Conservation (phyloP, 75 land plant genomes). For the Chamaecyparis obtusa region DNA sequence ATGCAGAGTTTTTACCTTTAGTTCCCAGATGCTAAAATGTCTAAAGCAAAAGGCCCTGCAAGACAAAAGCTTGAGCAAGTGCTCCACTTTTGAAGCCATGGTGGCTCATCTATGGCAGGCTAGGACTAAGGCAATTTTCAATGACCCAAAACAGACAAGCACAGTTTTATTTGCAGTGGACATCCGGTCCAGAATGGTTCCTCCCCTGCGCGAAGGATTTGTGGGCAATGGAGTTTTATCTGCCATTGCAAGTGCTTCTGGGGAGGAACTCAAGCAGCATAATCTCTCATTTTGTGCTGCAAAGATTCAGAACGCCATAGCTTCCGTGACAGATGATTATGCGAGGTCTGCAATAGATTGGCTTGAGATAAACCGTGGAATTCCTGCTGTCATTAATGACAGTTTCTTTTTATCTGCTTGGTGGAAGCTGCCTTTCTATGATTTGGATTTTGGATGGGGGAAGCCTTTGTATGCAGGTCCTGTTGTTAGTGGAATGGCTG, state of each 20-base stretch:
- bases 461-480: conserved; percentile 64
- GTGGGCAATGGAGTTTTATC: conserved; percentile 49
- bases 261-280: conserved; percentile 20
- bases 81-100: conserved; percentile 58
- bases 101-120: conserved; percentile 52
- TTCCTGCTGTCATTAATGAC: conserved; percentile 41
- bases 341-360: conserved; percentile 55
- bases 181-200: conserved; percentile 31
- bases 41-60: conserved; percentile 29
- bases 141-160: conserved; percentile 18
- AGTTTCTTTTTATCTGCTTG: conserved; percentile 57
- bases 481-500: conserved; percentile 39
- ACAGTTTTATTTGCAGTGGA: conserved; percentile 55
- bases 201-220: conserved; percentile 44
- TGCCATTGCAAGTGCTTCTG: conserved; percentile 31
- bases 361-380: conserved; percentile 52
- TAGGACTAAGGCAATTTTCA: conserved; percentile 34
- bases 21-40: conserved; percentile 3
- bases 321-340: conserved; percentile 37
- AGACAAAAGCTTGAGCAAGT: conserved; percentile 15
- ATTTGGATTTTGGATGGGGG: conserved; percentile 68
- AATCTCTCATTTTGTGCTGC: conserved; percentile 35
- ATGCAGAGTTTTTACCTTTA: conserved; percentile 27
- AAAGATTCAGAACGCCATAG: conserved; percentile 33
- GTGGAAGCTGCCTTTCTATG: conserved; percentile 65